Evolutionary conservation across 768 basidiomycete species (phyloP).

Genomic region (Boletus rubescentipes): DNA sequence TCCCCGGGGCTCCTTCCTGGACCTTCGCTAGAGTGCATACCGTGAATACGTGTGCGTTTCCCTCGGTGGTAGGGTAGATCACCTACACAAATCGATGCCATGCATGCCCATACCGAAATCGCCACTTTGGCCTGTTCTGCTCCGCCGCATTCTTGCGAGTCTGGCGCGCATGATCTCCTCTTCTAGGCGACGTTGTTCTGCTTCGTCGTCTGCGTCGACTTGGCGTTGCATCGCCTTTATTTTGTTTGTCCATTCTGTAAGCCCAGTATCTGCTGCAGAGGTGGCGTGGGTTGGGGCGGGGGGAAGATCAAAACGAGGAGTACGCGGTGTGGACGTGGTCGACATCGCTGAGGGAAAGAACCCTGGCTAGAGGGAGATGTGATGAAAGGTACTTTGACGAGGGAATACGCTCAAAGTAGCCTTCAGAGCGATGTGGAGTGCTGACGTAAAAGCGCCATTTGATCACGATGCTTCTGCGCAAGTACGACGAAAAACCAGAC

Average conservation of each 20-base stretch:
- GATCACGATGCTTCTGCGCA: no score
- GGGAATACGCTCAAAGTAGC: background rate
- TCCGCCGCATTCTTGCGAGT: conserved; percentile 44
- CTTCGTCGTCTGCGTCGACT: conserved; percentile 79
- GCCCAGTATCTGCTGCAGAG: conserved; percentile 51
- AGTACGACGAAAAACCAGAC: background rate
- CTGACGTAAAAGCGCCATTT: conserved; percentile 26
- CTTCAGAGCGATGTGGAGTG: background rate
- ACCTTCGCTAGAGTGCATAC: conserved; percentile 18
- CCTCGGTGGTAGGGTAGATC: conserved; percentile 4
- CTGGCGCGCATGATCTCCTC: conserved; percentile 52
- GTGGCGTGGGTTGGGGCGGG: conserved; percentile 24
- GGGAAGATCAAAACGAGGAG: conserved; percentile 40
- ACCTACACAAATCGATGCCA: conserved; percentile 34
- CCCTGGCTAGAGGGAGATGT: background rate
- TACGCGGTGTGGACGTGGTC: conserved; percentile 27
- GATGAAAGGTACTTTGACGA: background rate
- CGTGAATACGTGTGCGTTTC: background rate
- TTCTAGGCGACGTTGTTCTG: conserved; percentile 66
- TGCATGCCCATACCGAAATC: conserved; percentile 40
- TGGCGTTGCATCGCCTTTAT: conserved; percentile 80
- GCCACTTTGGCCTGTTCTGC: conserved; percentile 33
- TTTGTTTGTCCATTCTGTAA: conserved; percentile 81
- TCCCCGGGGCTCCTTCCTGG: conserved; percentile 16
- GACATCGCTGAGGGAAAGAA: conserved; percentile 25